These are phyloP conservation scores for Ophiostoma triangulosporum DNA, from an alignment of 2,329 filamentous ascomycete genomes.

Conservation along the genomic window DNA sequence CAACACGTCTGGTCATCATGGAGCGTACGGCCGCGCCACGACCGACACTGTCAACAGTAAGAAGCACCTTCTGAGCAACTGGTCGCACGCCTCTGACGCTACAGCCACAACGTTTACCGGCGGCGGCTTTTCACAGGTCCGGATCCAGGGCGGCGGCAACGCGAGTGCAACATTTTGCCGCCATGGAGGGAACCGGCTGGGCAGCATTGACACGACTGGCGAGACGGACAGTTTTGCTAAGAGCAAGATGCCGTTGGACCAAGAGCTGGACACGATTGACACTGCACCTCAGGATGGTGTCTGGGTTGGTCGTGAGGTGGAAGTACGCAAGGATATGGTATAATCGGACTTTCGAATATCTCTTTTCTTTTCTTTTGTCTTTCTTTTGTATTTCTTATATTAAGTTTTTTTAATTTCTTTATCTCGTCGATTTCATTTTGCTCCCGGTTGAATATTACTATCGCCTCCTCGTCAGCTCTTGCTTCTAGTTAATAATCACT, in stretches of 20 bases:
- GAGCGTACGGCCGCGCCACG: constrained; percentile 5
- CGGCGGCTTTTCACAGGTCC: constrained; percentile 4
- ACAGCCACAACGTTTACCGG: constrained; percentile 4
- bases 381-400: not conserved
- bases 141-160: constrained; percentile 3
- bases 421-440: not conserved
- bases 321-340: constrained; percentile 7
- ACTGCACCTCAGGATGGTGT: constrained; percentile 7
- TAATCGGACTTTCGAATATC: not conserved
- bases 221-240: constrained; percentile 6
- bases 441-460: not conserved
- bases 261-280: constrained; percentile 16
- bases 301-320: constrained; percentile 14
- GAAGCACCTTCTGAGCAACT: not conserved
- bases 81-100: constrained; percentile 8
- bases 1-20: not conserved
- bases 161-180: not conserved
- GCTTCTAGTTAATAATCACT: too few relatives aligned
- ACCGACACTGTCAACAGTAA: constrained; percentile 1
- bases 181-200: not conserved
- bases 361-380: not conserved
- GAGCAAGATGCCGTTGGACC: constrained; percentile 13
- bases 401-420: too few relatives aligned
- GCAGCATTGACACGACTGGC: not conserved
- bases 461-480: too few relatives aligned